Evolutionary conservation across 108 stramenopile genomes (phyloP), one percentile per base, ranked within the genome.

Genomic region (Nitzschia sp.): DNA sequence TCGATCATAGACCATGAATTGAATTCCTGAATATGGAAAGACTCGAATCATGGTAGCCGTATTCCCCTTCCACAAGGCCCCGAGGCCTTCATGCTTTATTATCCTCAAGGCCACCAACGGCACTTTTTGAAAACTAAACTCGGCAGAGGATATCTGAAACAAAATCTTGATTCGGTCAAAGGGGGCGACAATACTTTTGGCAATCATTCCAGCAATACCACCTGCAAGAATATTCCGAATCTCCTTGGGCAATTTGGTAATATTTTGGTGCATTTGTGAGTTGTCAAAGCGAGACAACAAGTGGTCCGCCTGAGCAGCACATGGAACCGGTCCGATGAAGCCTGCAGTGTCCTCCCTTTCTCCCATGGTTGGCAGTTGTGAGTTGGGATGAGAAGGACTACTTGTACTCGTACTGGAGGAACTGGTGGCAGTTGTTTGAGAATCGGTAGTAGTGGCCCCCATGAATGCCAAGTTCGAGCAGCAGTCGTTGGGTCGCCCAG

Each of bases 1-100:
- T 26, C 78, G 66, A 72, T 98, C 97, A 78, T 96, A 97, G 10
- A 96, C 88, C 90, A 96, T 95, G 69, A 98, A 97, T 73, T 98
- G 98, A 67, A 97, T 93, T 20, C 96, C 98, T 20, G 88, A 80
- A 68, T 98, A 98, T 10, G 98, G 98, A 83, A 95, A 94, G 15
- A 98, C 97, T 37, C 98, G 90, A 53, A 96, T 84, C 86, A 97
- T 88, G 12, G 96, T 97, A 24, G 96, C 98, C 50, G 78, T 79
- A 80, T 98, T 97, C 6, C 98, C 98, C 67, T 94, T 95, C 97
- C 97, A 97, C 19, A 97, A 70, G 5, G 94, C 96, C 12, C 63
- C 41, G 43, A 84, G 55, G 0, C 97, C 97, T 77, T 97, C 96
- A 44, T 82, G 67, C 22, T 79, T 67, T 8, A 90, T 53, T 57